These are phyloP conservation scores for Pseudofabraea citricarpa DNA, from an alignment of 2,329 filamentous ascomycete species.

Conservation along the genomic window DNA sequence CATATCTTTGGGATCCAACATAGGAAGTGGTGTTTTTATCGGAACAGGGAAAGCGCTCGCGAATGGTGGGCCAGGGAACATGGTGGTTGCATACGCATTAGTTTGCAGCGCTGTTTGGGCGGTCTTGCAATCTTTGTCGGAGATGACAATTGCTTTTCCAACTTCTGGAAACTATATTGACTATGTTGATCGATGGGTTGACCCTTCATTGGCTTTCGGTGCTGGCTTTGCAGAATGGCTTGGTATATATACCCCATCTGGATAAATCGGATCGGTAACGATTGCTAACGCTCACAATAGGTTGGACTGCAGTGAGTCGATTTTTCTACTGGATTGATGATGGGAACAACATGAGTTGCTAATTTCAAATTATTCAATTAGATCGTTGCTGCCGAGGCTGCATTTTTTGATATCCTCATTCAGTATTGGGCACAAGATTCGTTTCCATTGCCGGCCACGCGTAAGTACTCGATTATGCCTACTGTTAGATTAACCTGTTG, in stretches of 20 bases:
- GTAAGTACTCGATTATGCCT: not conserved
- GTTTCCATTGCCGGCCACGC: not conserved
- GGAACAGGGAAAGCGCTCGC: slow-evolving; percentile 38
- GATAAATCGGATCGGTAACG: not conserved
- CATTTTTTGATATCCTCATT: slow-evolving; percentile 20
- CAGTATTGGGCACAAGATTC: slow-evolving; percentile 18
- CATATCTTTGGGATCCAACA: slow-evolving; percentile 32
- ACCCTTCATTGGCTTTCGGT: slow-evolving; percentile 10
- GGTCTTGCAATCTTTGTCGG: slow-evolving; percentile 36
- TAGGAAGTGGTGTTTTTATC: slow-evolving; percentile 40
- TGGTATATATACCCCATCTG: slow-evolving; percentile 6
- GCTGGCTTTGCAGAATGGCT: slow-evolving; percentile 31
- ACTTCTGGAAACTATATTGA: slow-evolving; percentile 28
- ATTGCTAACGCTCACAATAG: not conserved
- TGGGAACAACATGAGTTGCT: not conserved
- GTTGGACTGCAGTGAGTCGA: slow-evolving; percentile 14
- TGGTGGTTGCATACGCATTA: slow-evolving; percentile 36
- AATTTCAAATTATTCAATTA: not conserved
- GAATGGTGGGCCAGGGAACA: slow-evolving; percentile 35
- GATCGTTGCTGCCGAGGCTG: slow-evolving; percentile 20
- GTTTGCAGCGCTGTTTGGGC: slow-evolving; percentile 43
- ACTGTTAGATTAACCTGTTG: not conserved
- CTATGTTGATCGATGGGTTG: slow-evolving; percentile 13
- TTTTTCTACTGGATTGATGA: not conserved
- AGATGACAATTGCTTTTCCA: slow-evolving; percentile 34